phyloP scores from a whole-genome alignment of 2,329 filamentous ascomycete species.

The Cercospora citrullina region DNA sequence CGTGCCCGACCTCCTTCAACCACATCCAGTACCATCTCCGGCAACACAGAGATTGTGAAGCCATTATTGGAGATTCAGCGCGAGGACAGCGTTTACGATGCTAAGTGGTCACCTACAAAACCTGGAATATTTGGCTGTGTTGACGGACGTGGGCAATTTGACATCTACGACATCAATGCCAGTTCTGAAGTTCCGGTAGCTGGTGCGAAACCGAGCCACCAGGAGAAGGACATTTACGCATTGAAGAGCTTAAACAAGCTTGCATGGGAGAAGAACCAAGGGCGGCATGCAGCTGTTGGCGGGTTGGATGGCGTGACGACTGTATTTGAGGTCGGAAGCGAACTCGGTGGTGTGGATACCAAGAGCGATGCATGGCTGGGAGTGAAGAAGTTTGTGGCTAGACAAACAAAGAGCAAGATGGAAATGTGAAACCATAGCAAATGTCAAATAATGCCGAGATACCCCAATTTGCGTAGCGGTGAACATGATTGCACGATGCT shows the following conservation, averaged over 20 bases:
- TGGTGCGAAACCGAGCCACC: slow-evolving; percentile 55
- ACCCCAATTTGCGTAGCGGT: slow-evolving; percentile 5
- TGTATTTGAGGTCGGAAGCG: slow-evolving; percentile 84
- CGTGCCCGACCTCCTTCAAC: slow-evolving; percentile 81
- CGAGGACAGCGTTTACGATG: slow-evolving; percentile 96
- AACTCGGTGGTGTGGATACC: slow-evolving; percentile 77
- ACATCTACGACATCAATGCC: slow-evolving; percentile 91
- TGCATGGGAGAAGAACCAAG: slow-evolving; percentile 89
- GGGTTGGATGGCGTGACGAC: slow-evolving; percentile 89
- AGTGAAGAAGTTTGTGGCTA: slow-evolving; percentile 84
- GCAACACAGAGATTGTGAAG: slow-evolving; percentile 39
- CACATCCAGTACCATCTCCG: slow-evolving; percentile 54
- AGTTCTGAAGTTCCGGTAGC: slow-evolving; percentile 91
- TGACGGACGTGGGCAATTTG: slow-evolving; percentile 86
- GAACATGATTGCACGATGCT: not conserved
- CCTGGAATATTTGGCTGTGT: slow-evolving; percentile 93
- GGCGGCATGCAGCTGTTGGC: slow-evolving; percentile 81
- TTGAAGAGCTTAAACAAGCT: slow-evolving; percentile 85
- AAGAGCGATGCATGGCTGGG: slow-evolving; percentile 88
- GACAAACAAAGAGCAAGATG: slow-evolving; percentile 32
- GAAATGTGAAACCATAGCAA: slow-evolving; percentile 19
- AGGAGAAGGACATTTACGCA: slow-evolving; percentile 44
- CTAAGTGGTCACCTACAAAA: slow-evolving; percentile 89
- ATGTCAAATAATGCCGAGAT: slow-evolving; percentile 7
- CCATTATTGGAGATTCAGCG: slow-evolving; percentile 88